phyloP scores from a whole-genome alignment of 169 alveolate genomes.

The Amoebophrya sp. region DNA sequence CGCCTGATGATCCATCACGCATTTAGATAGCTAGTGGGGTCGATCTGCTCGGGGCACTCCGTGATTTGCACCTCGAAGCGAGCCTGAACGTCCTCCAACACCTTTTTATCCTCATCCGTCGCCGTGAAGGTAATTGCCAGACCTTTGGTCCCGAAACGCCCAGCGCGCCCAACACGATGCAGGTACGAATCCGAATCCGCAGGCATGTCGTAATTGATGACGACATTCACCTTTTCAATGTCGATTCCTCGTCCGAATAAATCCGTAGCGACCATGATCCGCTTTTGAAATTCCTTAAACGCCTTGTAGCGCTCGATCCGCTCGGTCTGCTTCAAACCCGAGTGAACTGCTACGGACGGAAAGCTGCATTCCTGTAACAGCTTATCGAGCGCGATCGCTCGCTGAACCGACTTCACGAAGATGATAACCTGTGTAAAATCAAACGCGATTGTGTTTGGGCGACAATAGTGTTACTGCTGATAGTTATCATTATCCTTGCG shows the following conservation, averaged over 20 bases:
- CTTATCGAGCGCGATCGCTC: constrained; percentile 90
- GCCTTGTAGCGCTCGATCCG: constrained; percentile 87
- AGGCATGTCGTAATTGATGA: constrained; percentile 98
- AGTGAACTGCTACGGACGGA: constrained; percentile 96
- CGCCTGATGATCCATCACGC: too few species aligned
- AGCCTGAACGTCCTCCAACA: constrained; percentile 89
- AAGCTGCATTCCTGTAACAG: constrained; percentile 90
- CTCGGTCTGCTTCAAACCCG: constrained; percentile 49
- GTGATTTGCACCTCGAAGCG: constrained; percentile 93
- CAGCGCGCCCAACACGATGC: constrained; percentile 98
- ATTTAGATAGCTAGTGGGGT: constrained; percentile 50
- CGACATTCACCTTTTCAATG: constrained; percentile 97
- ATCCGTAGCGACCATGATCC: constrained; percentile 99
- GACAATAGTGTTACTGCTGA: too few species aligned
- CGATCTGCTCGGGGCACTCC: constrained; percentile 88
- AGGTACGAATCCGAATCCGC: constrained; percentile 76
- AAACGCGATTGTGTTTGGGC: constrained; percentile 54
- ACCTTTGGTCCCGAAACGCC: constrained; percentile 99
- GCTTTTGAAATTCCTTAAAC: constrained; percentile 93
- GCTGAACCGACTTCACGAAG: constrained; percentile 86
- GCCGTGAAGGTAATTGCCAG: constrained; percentile 91
- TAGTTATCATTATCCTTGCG: too few species aligned
- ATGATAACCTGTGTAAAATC: constrained; percentile 95
- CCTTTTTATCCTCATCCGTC: constrained; percentile 85
- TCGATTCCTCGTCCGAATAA: constrained; percentile 99